Evolutionary conservation across 2,329 filamentous ascomycete species (phyloP).

Genomic region (Nemania sp.): DNA sequence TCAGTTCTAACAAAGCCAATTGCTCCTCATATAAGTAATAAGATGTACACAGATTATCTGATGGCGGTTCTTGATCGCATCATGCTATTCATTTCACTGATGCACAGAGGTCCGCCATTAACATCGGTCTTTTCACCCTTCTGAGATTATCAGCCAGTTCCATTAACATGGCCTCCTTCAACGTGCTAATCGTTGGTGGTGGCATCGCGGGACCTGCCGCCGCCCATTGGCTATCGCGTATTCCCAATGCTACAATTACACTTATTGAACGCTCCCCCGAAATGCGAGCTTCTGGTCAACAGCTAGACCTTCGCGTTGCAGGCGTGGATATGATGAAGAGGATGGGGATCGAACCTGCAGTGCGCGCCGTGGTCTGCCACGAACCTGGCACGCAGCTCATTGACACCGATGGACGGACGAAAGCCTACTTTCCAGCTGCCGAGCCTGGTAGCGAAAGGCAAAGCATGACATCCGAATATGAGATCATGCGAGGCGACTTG

Average conservation of each 20-base stretch:
- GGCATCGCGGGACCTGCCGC: constrained; percentile 47
- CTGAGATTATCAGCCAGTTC: background rate
- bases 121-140: background rate
- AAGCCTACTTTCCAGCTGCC: constrained; percentile 35
- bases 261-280: constrained; percentile 47
- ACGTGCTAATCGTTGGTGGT: constrained; percentile 44
- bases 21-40: no score
- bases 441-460: constrained; percentile 38
- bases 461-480: constrained; percentile 41
- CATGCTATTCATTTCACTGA: no score
- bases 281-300: constrained; percentile 46
- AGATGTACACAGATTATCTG: no score
- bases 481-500: constrained; percentile 43
- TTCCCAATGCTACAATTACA: constrained; percentile 40
- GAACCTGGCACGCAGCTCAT: constrained; percentile 48
- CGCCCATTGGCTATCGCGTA: constrained; percentile 47
- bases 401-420: constrained; percentile 33
- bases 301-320: constrained; percentile 48
- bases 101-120: no score
- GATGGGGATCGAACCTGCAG: constrained; percentile 43
- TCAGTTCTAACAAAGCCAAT: no score
- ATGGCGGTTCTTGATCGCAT: no score
- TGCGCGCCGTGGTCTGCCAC: constrained; percentile 42
- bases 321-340: constrained; percentile 46
- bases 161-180: constrained; percentile 35